Conservation (phyloP, 352 stramenopile genomes). For the Plasmopara viticola region DNA sequence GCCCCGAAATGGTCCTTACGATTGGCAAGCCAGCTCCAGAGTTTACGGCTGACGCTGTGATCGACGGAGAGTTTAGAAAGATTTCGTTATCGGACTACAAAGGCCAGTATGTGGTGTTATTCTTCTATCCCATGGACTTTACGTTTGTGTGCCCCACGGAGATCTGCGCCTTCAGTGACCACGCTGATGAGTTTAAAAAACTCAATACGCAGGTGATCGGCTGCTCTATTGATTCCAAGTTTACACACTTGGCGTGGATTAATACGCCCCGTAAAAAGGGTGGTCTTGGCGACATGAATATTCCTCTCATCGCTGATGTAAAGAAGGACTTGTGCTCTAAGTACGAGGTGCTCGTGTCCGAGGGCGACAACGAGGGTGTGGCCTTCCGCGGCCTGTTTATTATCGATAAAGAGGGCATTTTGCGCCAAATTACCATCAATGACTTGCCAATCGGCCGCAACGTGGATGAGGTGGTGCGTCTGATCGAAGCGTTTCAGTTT, state of each 20-base stretch:
- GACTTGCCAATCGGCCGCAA: slow-evolving; percentile 84
- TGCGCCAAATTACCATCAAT: slow-evolving; percentile 86
- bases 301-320: slow-evolving; percentile 85
- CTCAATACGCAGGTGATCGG: slow-evolving; percentile 71
- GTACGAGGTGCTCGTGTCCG: slow-evolving; percentile 77
- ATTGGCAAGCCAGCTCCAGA: slow-evolving; percentile 43
- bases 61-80: slow-evolving; percentile 80
- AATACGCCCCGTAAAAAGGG: slow-evolving; percentile 86
- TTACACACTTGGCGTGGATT: slow-evolving; percentile 87
- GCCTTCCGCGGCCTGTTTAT: slow-evolving; percentile 88
- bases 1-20: slow-evolving; percentile 41
- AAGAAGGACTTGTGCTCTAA: slow-evolving; percentile 79
- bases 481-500: slow-evolving; percentile 91
- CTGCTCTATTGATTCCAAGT: slow-evolving; percentile 83
- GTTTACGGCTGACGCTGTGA: slow-evolving; percentile 75
- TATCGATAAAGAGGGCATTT: slow-evolving; percentile 80
- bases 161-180: slow-evolving; percentile 87
- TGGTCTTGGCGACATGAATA: slow-evolving; percentile 87
- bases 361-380: slow-evolving; percentile 64
- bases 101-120: slow-evolving; percentile 89
- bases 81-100: slow-evolving; percentile 82
- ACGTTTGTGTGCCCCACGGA: slow-evolving; percentile 91
- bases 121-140: slow-evolving; percentile 92
- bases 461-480: slow-evolving; percentile 87
- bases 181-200: slow-evolving; percentile 70